phyloP scores from a whole-genome alignment of 495 filamentous ascomycete species.

The Aspergillus sclerotioniger region DNA sequence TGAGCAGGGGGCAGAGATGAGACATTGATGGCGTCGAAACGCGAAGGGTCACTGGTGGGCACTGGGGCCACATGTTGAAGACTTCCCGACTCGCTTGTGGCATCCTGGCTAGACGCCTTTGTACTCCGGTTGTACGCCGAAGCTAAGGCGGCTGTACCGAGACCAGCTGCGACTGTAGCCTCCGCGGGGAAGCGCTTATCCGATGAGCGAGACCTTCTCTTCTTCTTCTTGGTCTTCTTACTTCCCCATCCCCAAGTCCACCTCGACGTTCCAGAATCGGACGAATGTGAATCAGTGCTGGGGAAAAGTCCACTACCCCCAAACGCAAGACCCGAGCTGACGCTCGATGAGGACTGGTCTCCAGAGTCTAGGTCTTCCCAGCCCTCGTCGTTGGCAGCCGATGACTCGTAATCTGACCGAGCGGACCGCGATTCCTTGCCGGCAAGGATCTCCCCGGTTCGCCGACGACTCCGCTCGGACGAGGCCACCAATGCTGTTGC shows the following conservation, averaged over 20 bases:
- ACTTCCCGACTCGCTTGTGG: slow-evolving; percentile 32
- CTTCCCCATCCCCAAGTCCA: slow-evolving; percentile 62
- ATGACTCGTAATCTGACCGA: slow-evolving; percentile 30
- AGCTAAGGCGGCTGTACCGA: slow-evolving; percentile 36
- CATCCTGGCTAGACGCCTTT: slow-evolving; percentile 18
- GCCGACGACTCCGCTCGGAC: slow-evolving; percentile 25
- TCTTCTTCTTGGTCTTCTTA: slow-evolving; percentile 43
- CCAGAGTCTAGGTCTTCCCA: slow-evolving; percentile 61
- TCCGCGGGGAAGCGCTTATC: slow-evolving; percentile 17
- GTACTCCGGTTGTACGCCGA: slow-evolving; percentile 25
- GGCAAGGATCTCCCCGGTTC: slow-evolving; percentile 41
- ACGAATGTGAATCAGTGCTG: slow-evolving; percentile 48
- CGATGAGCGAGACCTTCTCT: slow-evolving; percentile 19
- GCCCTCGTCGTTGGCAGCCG: slow-evolving; percentile 49
- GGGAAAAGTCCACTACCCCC: slow-evolving; percentile 40
- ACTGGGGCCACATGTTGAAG: slow-evolving; percentile 55
- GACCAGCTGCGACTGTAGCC: slow-evolving; percentile 27
- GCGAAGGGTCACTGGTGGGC: slow-evolving; percentile 59
- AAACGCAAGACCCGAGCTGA: slow-evolving; percentile 57
- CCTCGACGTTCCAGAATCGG: slow-evolving; percentile 50
- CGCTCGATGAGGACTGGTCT: slow-evolving; percentile 45
- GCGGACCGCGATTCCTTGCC: slow-evolving; percentile 37
- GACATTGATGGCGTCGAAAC: slow-evolving; percentile 52
- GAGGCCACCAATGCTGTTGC: slow-evolving; percentile 54
- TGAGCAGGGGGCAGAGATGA: slow-evolving; percentile 45